phyloP scores from a whole-genome alignment of 1,139 yeast species.

The Kurtzmaniella natalensis region DNA sequence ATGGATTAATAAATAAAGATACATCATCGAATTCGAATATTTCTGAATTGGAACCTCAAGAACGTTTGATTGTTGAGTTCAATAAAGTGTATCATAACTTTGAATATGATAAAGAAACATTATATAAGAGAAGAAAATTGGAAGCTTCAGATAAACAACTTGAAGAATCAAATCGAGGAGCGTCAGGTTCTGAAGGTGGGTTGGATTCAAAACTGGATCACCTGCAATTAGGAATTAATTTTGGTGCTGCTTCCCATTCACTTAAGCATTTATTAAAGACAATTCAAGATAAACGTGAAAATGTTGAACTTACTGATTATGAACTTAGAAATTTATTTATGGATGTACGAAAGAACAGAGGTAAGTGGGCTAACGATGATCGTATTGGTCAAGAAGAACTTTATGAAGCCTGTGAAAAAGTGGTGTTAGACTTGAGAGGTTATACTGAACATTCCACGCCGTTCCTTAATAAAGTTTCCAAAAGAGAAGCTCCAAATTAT shows the following conservation, averaged over 20 bases:
- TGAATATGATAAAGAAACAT: slow-evolving; percentile 77
- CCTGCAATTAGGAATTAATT: slow-evolving; percentile 29
- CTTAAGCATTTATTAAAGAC: slow-evolving; percentile 74
- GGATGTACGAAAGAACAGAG: slow-evolving; percentile 91
- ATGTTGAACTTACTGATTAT: slow-evolving; percentile 70
- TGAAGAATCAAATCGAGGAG: slow-evolving; percentile 27
- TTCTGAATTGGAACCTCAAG: slow-evolving; percentile 30
- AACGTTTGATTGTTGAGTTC: slow-evolving; percentile 35
- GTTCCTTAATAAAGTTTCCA: slow-evolving; percentile 88
- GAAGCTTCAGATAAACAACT: slow-evolving; percentile 77
- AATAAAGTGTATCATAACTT: slow-evolving; percentile 75
- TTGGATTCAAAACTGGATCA: slow-evolving; percentile 1
- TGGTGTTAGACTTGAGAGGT: slow-evolving; percentile 81
- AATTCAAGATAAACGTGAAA: slow-evolving; percentile 75
- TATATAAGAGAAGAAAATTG: slow-evolving; percentile 69
- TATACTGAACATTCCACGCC: slow-evolving; percentile 97
- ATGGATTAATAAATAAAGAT: no score
- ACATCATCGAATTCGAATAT: slow-evolving; percentile 7
- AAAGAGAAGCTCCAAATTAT: slow-evolving; percentile 96
- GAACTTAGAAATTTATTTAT: slow-evolving; percentile 81
- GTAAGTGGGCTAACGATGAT: slow-evolving; percentile 96
- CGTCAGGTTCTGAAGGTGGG: not conserved
- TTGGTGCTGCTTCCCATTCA: slow-evolving; percentile 82
- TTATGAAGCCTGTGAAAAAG: slow-evolving; percentile 96
- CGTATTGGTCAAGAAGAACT: slow-evolving; percentile 95